phyloP scores from a whole-genome alignment of 345 rosid genomes.

The Eucalyptus grandis region DNA sequence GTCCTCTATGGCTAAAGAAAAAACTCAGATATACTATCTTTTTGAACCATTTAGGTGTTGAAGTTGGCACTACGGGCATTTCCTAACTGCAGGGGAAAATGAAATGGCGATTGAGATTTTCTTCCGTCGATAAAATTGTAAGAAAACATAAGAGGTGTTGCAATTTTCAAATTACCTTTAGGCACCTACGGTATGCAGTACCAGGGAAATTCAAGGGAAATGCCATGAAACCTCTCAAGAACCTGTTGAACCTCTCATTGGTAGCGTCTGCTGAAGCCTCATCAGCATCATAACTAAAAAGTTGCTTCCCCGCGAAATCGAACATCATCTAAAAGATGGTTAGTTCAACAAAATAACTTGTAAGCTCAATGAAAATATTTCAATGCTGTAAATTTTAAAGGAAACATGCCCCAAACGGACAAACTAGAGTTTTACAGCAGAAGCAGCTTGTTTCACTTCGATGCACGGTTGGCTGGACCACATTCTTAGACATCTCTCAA shows the following conservation, averaged over 20 bases:
- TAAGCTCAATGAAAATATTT: not conserved
- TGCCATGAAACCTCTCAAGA: not conserved
- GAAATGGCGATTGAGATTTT: no score
- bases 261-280: not conserved
- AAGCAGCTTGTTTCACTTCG: not conserved
- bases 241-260: not conserved
- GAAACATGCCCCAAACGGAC: not conserved
- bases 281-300: conserved; percentile 1
- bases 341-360: not conserved
- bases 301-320: not conserved
- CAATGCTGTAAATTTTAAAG: not conserved
- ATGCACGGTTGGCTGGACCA: conserved; percentile 6
- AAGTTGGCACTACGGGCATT: no score
- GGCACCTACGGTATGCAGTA: conserved; percentile 3
- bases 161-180: conserved; percentile 5
- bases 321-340: not conserved
- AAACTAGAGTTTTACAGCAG: not conserved
- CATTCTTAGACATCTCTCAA: not conserved
- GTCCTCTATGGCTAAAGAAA: no score
- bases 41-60: no score
- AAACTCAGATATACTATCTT: no score
- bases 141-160: not conserved
- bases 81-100: no score
- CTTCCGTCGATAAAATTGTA: no score
- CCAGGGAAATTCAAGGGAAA: conserved; percentile 20